These are phyloP conservation scores for Verticillium longisporum DNA, from an alignment of 2,329 filamentous ascomycete species.

Conservation along the genomic window DNA sequence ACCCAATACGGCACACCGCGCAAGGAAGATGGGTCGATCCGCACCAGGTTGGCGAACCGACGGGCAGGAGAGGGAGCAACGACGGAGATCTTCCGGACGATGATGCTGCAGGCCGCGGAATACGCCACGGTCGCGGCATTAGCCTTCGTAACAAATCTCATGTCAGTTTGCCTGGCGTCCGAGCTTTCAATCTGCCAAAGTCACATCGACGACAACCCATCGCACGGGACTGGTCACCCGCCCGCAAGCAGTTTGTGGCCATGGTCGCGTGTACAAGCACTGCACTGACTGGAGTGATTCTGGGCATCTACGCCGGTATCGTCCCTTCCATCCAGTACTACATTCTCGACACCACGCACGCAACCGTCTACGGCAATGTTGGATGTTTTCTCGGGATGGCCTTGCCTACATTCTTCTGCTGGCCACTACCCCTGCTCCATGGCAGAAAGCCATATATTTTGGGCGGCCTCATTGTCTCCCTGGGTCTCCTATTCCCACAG, in stretches of 20 bases:
- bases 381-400: constrained; percentile 66
- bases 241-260: constrained; percentile 63
- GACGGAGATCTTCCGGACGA: constrained; percentile 18
- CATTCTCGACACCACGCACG: constrained; percentile 61
- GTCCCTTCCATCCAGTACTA: constrained; percentile 76
- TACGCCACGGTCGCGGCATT: constrained; percentile 24
- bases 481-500: constrained; percentile 71
- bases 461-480: constrained; percentile 57
- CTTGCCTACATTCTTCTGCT: constrained; percentile 61
- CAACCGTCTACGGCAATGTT: constrained; percentile 66
- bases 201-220: constrained; percentile 57
- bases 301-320: constrained; percentile 72
- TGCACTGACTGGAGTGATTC: constrained; percentile 60
- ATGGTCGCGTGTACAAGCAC: constrained; percentile 66
- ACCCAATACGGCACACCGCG: constrained; percentile 11
- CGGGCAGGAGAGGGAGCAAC: constrained; percentile 7
- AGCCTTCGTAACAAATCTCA: constrained; percentile 45
- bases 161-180: constrained; percentile 42
- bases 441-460: constrained; percentile 74
- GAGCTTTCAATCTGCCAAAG: constrained; percentile 44
- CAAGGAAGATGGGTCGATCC: constrained; percentile 6
- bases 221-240: constrained; percentile 63
- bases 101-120: constrained; percentile 15
- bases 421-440: constrained; percentile 69
- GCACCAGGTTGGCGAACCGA: not conserved